Evolutionary conservation across 164 flowering plant genomes (phyloP).

Genomic region (Kalanchoe fedtschenkoi): DNA sequence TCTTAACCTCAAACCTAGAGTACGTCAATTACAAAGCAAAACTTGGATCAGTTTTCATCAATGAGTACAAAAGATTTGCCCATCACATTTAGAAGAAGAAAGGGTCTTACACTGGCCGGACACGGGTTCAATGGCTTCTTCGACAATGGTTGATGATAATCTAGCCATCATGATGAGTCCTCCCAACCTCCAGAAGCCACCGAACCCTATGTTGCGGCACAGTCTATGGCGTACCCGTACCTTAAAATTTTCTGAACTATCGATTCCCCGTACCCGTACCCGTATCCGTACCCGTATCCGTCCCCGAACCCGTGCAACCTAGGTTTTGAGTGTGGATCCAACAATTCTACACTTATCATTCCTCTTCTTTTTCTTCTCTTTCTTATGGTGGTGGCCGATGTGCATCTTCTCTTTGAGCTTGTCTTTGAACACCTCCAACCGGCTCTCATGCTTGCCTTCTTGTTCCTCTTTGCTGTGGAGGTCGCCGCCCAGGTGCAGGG

Average conservation of each 20-base stretch:
- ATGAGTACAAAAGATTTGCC: not conserved
- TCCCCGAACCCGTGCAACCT: too few relatives aligned
- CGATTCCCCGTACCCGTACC: too few relatives aligned
- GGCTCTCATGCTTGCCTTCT: not conserved
- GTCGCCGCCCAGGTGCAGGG: too few relatives aligned
- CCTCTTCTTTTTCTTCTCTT: not conserved
- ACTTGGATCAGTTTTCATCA: not conserved
- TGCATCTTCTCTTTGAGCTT: not conserved
- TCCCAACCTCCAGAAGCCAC: not conserved
- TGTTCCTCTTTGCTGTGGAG: not conserved
- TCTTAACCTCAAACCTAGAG: not conserved
- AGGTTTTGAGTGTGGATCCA: too few relatives aligned
- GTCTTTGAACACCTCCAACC: not conserved
- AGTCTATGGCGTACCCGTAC: slow-evolving; percentile 31
- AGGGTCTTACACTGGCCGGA: too few relatives aligned
- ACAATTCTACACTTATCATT: too few relatives aligned
- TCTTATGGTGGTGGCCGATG: not conserved
- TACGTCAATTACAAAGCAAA: not conserved
- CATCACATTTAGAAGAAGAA: not conserved
- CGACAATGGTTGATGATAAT: not conserved
- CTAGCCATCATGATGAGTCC: slow-evolving; percentile 1
- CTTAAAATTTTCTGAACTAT: too few relatives aligned
- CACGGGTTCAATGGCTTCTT: too few relatives aligned
- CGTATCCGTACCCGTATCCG: too few relatives aligned
- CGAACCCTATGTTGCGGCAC: slow-evolving; percentile 23